phyloP scores from a whole-genome alignment of 805 yeast species.

The Spathaspora hagerdaliae region DNA sequence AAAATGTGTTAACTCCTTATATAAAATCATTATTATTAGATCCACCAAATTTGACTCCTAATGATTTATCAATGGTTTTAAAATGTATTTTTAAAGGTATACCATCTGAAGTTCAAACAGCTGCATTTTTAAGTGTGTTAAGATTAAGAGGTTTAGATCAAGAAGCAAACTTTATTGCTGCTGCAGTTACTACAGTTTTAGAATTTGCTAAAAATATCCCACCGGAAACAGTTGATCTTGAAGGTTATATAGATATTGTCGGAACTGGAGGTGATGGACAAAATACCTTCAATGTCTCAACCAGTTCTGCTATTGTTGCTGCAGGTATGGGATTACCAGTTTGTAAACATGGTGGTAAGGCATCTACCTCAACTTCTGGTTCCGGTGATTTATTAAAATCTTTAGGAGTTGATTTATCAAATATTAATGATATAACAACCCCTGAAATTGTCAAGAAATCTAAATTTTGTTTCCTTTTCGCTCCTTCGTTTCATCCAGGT shows the following conservation, averaged over 20 bases:
- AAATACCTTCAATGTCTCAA: slow-evolving; percentile 93
- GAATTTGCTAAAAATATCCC: slow-evolving; percentile 59
- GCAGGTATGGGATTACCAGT: slow-evolving; percentile 82
- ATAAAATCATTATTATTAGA: slow-evolving; percentile 58
- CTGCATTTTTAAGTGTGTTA: slow-evolving; percentile 77
- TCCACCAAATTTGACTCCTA: slow-evolving; percentile 61
- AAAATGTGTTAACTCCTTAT: slow-evolving; percentile 47
- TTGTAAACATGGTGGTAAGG: slow-evolving; percentile 97
- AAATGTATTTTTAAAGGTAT: slow-evolving; percentile 55
- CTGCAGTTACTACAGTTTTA: slow-evolving; percentile 75
- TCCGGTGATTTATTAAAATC: slow-evolving; percentile 82
- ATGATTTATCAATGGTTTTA: slow-evolving; percentile 63
- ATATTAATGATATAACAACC: slow-evolving; percentile 60
- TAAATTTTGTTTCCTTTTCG: slow-evolving; percentile 70
- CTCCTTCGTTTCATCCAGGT: slow-evolving; percentile 92
- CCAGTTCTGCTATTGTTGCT: slow-evolving; percentile 90
- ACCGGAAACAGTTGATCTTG: slow-evolving; percentile 36
- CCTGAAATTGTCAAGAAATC: slow-evolving; percentile 51
- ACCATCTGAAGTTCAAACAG: slow-evolving; percentile 65
- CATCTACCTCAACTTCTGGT: slow-evolving; percentile 89
- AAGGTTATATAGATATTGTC: slow-evolving; percentile 78
- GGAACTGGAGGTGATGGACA: slow-evolving; percentile 99
- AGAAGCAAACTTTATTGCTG: slow-evolving; percentile 75
- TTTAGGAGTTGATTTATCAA: slow-evolving; percentile 78
- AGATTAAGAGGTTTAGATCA: slow-evolving; percentile 75